Evolutionary conservation across 1,284 basidiomycete genomes (phyloP).

Genomic region (Peniophora sp.): DNA sequence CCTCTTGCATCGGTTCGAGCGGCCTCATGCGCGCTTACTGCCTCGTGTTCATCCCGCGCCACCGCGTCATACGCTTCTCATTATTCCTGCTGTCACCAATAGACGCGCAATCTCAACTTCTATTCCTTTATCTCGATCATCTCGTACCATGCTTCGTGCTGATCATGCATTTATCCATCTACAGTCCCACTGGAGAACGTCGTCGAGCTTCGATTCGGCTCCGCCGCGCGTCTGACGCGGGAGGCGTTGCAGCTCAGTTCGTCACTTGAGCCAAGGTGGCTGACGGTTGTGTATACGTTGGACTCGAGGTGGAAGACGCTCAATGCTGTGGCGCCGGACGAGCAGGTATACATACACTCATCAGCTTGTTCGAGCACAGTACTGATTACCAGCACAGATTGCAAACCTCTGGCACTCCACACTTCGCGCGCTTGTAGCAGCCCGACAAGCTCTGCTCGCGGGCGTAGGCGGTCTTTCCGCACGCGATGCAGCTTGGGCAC

Average conservation of each 20-base stretch:
- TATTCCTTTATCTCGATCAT: too few relatives aligned
- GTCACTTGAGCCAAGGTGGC: constrained; percentile 61
- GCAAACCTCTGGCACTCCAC: constrained; percentile 66
- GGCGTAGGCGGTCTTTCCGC: constrained; percentile 57
- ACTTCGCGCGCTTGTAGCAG: constrained; percentile 47
- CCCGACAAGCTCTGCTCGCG: constrained; percentile 62
- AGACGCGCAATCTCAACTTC: background rate
- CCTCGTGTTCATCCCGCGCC: constrained; percentile 1
- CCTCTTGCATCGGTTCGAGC: too few relatives aligned
- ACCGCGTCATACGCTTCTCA: background rate
- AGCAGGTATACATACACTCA: too few relatives aligned
- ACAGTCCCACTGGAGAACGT: constrained; percentile 86
- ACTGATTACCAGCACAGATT: constrained; percentile 41
- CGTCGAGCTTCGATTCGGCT: constrained; percentile 81
- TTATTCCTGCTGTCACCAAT: background rate
- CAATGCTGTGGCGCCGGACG: constrained; percentile 70
- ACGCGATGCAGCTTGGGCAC: constrained; percentile 72
- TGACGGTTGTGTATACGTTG: constrained; percentile 72
- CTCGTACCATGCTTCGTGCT: too few relatives aligned
- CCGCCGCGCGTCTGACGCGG: constrained; percentile 73
- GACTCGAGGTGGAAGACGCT: constrained; percentile 85
- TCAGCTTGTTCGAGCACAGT: too few relatives aligned
- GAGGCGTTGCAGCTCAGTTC: constrained; percentile 64
- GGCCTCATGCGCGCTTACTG: too few relatives aligned
- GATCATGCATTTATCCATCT: too few relatives aligned